Conservation (phyloP, 2,329 filamentous ascomycete species). For the Zopfia rhizophila region DNA sequence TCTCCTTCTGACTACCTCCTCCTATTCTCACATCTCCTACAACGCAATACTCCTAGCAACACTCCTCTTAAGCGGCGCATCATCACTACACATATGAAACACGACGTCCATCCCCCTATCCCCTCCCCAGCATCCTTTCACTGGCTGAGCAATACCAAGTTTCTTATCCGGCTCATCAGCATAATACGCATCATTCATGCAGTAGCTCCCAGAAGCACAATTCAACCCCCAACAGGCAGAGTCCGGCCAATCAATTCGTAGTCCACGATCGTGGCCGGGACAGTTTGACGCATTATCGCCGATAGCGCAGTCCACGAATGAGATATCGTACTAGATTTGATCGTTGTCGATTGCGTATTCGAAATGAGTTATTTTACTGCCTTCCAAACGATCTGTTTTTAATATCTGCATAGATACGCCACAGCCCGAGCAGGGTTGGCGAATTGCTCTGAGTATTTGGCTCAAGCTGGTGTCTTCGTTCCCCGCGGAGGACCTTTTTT, state of each 20-base stretch:
- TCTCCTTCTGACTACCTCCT: too few species aligned
- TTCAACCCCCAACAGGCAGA: slow-evolving; percentile 23
- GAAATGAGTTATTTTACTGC: slow-evolving; percentile 20
- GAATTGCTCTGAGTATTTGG: slow-evolving; percentile 32
- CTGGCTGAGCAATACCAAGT: slow-evolving; percentile 34
- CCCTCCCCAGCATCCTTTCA: slow-evolving; percentile 30
- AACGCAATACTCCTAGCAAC: slow-evolving; percentile 29
- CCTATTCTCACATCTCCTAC: too few species aligned
- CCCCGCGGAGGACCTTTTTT: slow-evolving; percentile 13
- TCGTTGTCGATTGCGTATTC: slow-evolving; percentile 8
- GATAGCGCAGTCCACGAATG: slow-evolving; percentile 22
- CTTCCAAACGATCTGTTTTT: slow-evolving; percentile 25
- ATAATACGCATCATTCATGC: slow-evolving; percentile 38
- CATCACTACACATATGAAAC: slow-evolving; percentile 35
- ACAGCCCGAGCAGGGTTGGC: slow-evolving; percentile 26
- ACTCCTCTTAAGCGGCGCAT: slow-evolving; percentile 32
- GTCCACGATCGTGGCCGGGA: slow-evolving; percentile 34
- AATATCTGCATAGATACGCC: slow-evolving; percentile 38
- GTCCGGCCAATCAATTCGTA: slow-evolving; percentile 25
- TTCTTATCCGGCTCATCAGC: slow-evolving; percentile 33
- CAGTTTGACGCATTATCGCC: slow-evolving; percentile 28
- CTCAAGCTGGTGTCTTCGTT: slow-evolving; percentile 28
- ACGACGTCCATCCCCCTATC: slow-evolving; percentile 31
- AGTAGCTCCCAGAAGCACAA: slow-evolving; percentile 34
- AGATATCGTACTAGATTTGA: slow-evolving; percentile 22